phyloP scores from a whole-genome alignment of 495 filamentous ascomycete species.

The Neurospora terricola region DNA sequence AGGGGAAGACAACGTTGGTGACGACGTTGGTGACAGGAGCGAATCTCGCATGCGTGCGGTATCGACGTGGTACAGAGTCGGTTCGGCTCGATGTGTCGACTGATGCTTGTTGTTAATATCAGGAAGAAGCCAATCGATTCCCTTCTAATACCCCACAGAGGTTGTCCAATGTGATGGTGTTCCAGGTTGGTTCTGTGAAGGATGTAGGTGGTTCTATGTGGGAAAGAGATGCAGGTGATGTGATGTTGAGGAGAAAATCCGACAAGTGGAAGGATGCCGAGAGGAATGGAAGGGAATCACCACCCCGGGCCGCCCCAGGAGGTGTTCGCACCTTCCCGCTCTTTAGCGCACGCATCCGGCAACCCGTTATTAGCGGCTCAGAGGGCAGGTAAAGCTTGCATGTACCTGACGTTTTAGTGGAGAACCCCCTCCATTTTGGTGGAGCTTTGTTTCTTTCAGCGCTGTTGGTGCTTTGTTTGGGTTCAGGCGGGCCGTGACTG shows the following conservation, averaged over 20 bases:
- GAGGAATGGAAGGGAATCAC: neutral
- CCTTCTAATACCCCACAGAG: neutral
- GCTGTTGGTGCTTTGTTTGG: neutral
- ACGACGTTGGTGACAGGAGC: neutral
- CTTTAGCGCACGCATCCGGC: slow-evolving; percentile 9
- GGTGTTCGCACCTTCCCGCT: slow-evolving; percentile 13
- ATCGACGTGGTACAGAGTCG: neutral
- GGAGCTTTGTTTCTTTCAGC: neutral
- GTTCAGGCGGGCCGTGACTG: neutral
- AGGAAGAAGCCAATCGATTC: neutral
- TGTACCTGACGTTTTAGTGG: neutral
- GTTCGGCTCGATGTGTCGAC: neutral
- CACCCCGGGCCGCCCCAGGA: neutral
- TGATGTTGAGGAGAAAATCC: neutral
- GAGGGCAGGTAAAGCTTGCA: neutral
- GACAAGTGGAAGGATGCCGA: neutral
- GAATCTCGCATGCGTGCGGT: neutral
- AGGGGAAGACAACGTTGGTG: neutral
- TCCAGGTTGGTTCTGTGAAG: neutral
- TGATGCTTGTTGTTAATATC: neutral
- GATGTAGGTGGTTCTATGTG: neutral
- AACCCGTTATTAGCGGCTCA: neutral
- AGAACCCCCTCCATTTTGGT: neutral
- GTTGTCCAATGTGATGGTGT: neutral
- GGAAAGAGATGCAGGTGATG: neutral